Conservation (phyloP, 805 yeast species). For the Metschnikowia vanudenii region DNA sequence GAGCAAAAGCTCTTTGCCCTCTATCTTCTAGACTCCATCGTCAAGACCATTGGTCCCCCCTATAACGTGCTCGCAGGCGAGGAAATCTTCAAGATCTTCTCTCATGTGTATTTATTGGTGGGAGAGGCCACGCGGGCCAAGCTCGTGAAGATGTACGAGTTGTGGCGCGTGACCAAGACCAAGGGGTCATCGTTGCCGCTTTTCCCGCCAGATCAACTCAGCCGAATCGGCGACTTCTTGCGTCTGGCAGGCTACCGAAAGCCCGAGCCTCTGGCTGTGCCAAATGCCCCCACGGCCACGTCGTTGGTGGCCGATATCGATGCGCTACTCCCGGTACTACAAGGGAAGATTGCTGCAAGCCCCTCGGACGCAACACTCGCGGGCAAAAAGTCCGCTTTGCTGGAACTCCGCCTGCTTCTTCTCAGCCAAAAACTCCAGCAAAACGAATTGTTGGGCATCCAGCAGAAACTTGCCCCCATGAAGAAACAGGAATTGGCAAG, state of each 20-base stretch:
- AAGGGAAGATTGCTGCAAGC: conserved; percentile 31
- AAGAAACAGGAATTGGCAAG: conserved; percentile 20
- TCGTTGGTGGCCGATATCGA: conserved; percentile 33
- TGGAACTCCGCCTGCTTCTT: conserved; percentile 42
- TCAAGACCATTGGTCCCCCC: conserved; percentile 88
- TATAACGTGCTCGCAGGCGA: conserved; percentile 77
- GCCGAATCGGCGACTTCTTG: conserved; percentile 72
- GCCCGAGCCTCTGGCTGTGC: conserved; percentile 4
- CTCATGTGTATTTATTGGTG: conserved; percentile 74
- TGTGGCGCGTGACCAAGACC: conserved; percentile 77
- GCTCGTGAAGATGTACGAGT: conserved; percentile 73
- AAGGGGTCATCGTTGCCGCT: conserved; percentile 61
- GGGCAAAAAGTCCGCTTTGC: conserved; percentile 45
- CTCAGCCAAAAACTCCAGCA: conserved; percentile 35
- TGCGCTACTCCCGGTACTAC: conserved; percentile 42
- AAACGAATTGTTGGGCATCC: conserved; percentile 38
- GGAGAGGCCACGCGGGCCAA: conserved; percentile 70
- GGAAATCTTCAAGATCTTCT: conserved; percentile 66
- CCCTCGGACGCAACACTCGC: conserved; percentile 41
- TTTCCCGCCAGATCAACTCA: conserved; percentile 68
- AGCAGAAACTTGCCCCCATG: conserved; percentile 36
- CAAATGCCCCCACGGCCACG: conserved; percentile 11
- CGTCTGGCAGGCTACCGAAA: conserved; percentile 29
- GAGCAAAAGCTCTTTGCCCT: conserved; percentile 79
- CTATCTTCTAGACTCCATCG: conserved; percentile 85